Evolutionary conservation across 208 protist genomes (phyloP).

Genomic region (Trypanosoma theileri): DNA sequence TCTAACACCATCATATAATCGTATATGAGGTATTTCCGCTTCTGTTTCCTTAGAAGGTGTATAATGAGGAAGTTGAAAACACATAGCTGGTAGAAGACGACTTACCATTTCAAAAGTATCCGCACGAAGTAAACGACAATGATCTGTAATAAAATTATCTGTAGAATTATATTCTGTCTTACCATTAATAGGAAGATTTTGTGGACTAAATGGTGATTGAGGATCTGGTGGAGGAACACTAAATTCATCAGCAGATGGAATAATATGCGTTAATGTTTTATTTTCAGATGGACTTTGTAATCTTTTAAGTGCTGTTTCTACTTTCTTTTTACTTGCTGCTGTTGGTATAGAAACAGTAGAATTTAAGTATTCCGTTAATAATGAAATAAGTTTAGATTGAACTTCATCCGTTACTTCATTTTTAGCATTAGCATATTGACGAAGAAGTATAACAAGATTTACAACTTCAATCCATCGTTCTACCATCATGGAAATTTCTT

Average conservation of each 20-base stretch:
- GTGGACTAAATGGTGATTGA: constrained; percentile 55
- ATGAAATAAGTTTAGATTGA: constrained; percentile 27
- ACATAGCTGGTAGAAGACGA: constrained; percentile 63
- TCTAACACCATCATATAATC: constrained; percentile 57
- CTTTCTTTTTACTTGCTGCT: constrained; percentile 14
- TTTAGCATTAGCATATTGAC: constrained; percentile 35
- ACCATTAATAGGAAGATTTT: constrained; percentile 75
- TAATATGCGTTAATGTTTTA: constrained; percentile 24
- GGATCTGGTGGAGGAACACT: constrained; percentile 52
- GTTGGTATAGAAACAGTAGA: background rate
- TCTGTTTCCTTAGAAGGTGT: constrained; percentile 52
- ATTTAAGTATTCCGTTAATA: constrained; percentile 20
- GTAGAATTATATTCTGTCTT: constrained; percentile 37
- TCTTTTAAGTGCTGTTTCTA: constrained; percentile 29
- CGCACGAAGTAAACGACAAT: constrained; percentile 77
- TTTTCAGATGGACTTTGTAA: constrained; percentile 16
- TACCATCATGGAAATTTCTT: constrained; percentile 25
- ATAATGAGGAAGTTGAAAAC: constrained; percentile 64
- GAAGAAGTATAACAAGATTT: constrained; percentile 69
- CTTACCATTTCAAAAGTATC: constrained; percentile 84
- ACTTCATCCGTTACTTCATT: constrained; percentile 18
- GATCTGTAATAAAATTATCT: constrained; percentile 69
- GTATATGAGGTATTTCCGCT: constrained; percentile 69
- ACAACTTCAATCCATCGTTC: constrained; percentile 64
- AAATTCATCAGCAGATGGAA: constrained; percentile 67